Evolutionary conservation across 2,329 filamentous ascomycete species (phyloP).

Genomic region (Sclerotinia borealis): DNA sequence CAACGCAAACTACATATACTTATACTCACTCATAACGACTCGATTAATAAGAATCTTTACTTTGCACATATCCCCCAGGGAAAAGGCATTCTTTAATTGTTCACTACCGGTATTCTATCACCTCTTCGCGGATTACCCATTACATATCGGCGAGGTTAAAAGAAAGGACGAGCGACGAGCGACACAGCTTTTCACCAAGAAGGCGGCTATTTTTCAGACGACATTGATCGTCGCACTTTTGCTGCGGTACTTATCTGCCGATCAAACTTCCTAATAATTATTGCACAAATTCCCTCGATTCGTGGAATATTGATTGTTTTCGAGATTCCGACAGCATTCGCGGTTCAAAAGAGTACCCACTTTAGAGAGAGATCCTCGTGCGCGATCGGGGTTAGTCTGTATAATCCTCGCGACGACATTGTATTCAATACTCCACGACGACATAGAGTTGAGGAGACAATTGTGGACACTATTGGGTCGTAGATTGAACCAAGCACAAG

Average conservation of each 20-base stretch:
- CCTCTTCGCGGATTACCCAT: conserved; percentile 16
- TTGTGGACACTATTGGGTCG: conserved; percentile 5
- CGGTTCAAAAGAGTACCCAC: conserved; percentile 11
- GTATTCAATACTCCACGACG: conserved; percentile 12
- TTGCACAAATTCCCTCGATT: conserved; percentile 1
- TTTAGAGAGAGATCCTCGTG: conserved; percentile 12
- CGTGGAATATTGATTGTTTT: conserved; percentile 7
- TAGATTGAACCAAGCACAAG: conserved; percentile 15
- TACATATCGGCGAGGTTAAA: conserved; percentile 15
- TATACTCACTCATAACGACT: neutral
- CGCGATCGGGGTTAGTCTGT: conserved; percentile 24
- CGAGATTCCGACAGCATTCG: conserved; percentile 13
- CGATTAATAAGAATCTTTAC: neutral
- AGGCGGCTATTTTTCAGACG: conserved; percentile 19
- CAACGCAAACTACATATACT: neutral
- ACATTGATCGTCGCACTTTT: conserved; percentile 19
- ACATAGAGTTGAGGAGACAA: conserved; percentile 7
- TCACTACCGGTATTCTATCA: neutral
- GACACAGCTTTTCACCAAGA: conserved; percentile 12
- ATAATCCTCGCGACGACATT: conserved; percentile 18
- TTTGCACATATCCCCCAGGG: neutral
- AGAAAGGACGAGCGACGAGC: conserved; percentile 22
- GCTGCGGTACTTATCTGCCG: conserved; percentile 13
- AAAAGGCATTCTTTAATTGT: neutral
- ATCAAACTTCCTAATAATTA: neutral